phyloP scores from a whole-genome alignment of 768 basidiomycete species.

The Phlebiopsis gigantea region DNA sequence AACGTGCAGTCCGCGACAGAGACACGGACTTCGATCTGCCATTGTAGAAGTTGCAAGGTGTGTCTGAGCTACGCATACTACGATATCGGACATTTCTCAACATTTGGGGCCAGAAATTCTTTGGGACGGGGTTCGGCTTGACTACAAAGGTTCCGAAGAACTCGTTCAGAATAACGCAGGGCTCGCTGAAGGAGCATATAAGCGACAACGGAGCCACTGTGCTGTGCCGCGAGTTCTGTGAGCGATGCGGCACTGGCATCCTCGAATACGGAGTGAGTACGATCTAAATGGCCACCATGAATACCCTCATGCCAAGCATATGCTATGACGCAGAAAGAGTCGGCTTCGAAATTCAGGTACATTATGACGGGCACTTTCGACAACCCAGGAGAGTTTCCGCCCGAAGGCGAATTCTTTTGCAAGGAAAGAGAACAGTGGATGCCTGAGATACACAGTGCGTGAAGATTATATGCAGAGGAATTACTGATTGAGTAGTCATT shows the following conservation, averaged over 20 bases:
- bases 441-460: constrained; percentile 17
- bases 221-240: constrained; percentile 19
- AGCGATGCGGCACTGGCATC: constrained; percentile 14
- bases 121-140: constrained; percentile 15
- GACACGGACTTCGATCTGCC: constrained; percentile 17
- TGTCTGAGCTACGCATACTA: neutral
- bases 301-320: neutral
- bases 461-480: neutral
- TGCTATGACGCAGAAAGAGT: constrained; percentile 4
- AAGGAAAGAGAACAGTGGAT: constrained; percentile 15
- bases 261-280: constrained; percentile 18
- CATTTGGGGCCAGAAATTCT: constrained; percentile 13
- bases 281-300: neutral
- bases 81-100: neutral
- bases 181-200: constrained; percentile 14
- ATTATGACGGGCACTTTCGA: constrained; percentile 17
- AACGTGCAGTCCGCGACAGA: constrained; percentile 15
- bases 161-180: constrained; percentile 10
- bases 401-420: constrained; percentile 20
- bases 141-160: constrained; percentile 17
- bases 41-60: constrained; percentile 21
- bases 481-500: neutral
- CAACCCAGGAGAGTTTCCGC: constrained; percentile 16
- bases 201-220: constrained; percentile 17
- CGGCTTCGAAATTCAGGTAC: constrained; percentile 8